These are phyloP conservation scores for Fusarium sublunatum DNA, from an alignment of 2,329 filamentous ascomycete species.

Conservation along the genomic window DNA sequence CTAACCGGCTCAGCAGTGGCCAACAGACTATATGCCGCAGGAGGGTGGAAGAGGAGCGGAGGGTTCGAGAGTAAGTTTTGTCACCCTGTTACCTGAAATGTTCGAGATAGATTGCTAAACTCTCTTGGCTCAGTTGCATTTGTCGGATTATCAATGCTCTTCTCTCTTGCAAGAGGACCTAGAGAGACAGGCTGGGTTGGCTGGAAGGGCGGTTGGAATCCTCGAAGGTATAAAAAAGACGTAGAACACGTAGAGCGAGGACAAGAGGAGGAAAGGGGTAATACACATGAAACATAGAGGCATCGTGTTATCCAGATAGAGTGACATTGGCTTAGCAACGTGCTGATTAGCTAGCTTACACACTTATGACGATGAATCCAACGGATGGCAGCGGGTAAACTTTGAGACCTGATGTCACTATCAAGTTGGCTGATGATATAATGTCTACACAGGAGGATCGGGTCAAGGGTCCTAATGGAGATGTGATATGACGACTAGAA, in stretches of 20 bases:
- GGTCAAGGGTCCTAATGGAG: no score
- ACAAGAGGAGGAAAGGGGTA: constrained; percentile 25
- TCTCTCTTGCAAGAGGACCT: constrained; percentile 48
- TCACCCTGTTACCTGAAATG: background rate
- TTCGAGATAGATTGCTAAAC: background rate
- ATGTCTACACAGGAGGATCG: no score
- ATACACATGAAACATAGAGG: constrained; percentile 1
- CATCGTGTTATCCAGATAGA: background rate
- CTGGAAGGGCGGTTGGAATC: constrained; percentile 49
- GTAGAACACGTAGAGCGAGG: background rate
- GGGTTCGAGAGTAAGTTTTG: constrained; percentile 48
- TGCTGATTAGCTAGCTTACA: no score
- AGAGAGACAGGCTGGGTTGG: constrained; percentile 49
- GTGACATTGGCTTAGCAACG: background rate
- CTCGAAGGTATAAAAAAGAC: constrained; percentile 24
- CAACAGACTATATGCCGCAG: constrained; percentile 62
- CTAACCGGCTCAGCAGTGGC: constrained; percentile 74
- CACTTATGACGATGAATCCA: no score
- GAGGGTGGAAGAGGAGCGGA: constrained; percentile 63
- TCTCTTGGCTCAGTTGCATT: constrained; percentile 38
- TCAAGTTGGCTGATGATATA: no score
- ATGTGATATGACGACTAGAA: no score
- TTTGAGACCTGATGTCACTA: no score
- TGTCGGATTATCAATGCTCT: constrained; percentile 39
- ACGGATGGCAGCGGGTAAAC: no score